These are phyloP conservation scores for Yamadazyma mexicana DNA, from an alignment of 1,139 yeast genomes.

Conservation along the genomic window DNA sequence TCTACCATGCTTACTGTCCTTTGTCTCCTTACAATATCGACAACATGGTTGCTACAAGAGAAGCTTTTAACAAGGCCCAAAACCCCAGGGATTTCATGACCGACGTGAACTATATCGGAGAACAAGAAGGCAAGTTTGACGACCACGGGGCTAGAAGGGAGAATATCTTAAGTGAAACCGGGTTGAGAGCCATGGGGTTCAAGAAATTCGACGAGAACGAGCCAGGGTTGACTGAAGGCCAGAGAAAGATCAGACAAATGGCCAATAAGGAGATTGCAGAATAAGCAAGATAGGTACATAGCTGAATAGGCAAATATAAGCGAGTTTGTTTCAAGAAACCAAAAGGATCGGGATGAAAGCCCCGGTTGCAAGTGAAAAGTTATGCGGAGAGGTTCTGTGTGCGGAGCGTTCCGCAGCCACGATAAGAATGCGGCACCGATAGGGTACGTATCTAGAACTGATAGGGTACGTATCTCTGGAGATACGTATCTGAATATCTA, in stretches of 20 bases:
- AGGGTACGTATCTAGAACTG: no score
- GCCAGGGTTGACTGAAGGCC: conserved; percentile 21
- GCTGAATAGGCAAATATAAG: no score
- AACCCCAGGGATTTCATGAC: conserved; percentile 16
- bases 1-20: conserved; percentile 21
- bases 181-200: conserved; percentile 24
- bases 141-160: conserved; percentile 16
- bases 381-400: no score
- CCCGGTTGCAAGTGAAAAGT: no score
- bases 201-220: conserved; percentile 13
- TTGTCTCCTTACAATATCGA: conserved; percentile 16
- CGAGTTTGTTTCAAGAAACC: no score
- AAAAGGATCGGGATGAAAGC: no score
- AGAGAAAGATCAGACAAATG: conserved; percentile 18
- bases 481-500: no score
- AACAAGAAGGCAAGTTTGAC: conserved; percentile 16
- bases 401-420: no score
- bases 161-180: conserved; percentile 21
- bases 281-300: no score
- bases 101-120: neutral
- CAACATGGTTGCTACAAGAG: conserved; percentile 24
- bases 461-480: no score
- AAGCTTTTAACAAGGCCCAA: conserved; percentile 22
- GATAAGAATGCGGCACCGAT: no score
- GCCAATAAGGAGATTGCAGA: conserved; percentile 22